Percentiles rank a stretch among this genome's conserved stretches.
Evolutionary conservation across 2,329 filamentous ascomycete genomes (phyloP).

Genomic region (Fusarium haematococcum): DNA sequence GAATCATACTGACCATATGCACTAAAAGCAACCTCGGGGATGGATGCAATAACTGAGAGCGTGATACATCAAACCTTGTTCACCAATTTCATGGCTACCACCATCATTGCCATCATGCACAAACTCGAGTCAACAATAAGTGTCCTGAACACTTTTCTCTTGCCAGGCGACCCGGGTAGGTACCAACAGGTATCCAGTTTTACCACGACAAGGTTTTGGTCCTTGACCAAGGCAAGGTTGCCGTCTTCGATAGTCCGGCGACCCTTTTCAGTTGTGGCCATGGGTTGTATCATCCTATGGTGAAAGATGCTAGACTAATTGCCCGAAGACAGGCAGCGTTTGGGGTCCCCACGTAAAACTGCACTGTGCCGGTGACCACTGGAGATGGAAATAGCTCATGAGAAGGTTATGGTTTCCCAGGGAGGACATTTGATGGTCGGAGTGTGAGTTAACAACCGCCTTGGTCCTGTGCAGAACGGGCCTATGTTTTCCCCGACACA

Average conservation of each 20-base stretch:
- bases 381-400: background rate
- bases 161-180: background rate
- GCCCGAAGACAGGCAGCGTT: background rate
- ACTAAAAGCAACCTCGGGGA: too few relatives aligned
- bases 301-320: background rate
- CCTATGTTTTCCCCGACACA: background rate
- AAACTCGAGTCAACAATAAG: background rate
- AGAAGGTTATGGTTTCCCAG: background rate
- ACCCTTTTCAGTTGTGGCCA: background rate
- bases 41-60: too few relatives aligned
- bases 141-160: background rate
- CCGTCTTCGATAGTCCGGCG: background rate
- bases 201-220: background rate
- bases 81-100: background rate
- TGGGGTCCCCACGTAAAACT: background rate
- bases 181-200: background rate
- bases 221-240: background rate
- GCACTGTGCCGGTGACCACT: background rate
- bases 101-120: background rate
- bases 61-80: too few relatives aligned
- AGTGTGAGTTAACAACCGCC: background rate
- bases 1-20: too few relatives aligned
- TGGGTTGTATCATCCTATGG: background rate
- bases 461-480: background rate
- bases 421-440: background rate